A percentile compares a stretch with the other conserved stretches of the same genome.
phyloP scores from a whole-genome alignment of 2,329 filamentous ascomycete species.

The Corniculantispora saksenae region DNA sequence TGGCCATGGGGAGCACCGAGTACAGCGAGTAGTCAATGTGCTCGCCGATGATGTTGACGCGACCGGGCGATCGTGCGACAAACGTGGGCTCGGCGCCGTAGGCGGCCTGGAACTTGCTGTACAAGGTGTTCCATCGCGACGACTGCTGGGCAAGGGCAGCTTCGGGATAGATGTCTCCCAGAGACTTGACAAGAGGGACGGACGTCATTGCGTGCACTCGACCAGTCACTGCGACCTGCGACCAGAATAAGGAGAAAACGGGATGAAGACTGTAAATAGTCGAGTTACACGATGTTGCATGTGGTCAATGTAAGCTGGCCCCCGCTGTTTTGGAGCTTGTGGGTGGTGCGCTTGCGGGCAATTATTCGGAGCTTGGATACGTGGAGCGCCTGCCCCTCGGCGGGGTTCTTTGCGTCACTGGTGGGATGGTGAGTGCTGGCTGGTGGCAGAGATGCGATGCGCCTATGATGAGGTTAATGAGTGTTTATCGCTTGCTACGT shows the following conservation, averaged over 20 bases:
- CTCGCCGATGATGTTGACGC: slow-evolving; percentile 98
- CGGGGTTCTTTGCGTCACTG: neutral
- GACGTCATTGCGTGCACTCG: neutral
- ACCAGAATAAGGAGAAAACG: too few species aligned
- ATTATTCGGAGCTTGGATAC: slow-evolving; percentile 20
- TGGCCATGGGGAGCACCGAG: slow-evolving; percentile 92
- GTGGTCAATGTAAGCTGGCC: neutral
- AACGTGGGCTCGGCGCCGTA: slow-evolving; percentile 77
- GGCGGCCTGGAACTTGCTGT: slow-evolving; percentile 67
- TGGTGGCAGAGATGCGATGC: neutral
- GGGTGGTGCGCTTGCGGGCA: slow-evolving; percentile 18
- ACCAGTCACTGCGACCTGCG: too few species aligned
- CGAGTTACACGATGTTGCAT: too few species aligned
- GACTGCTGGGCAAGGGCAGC: slow-evolving; percentile 68
- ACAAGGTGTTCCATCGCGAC: slow-evolving; percentile 73
- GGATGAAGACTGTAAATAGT: too few species aligned
- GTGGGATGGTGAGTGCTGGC: neutral
- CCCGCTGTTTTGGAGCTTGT: slow-evolving; percentile 9
- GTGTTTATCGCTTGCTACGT: too few species aligned
- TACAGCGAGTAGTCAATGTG: slow-evolving; percentile 99
- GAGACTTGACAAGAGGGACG: slow-evolving; percentile 73
- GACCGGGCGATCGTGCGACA: slow-evolving; percentile 84
- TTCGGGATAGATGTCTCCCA: slow-evolving; percentile 81
- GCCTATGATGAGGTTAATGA: neutral
- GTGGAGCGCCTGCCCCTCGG: too few species aligned